Base-by-base conservation (phyloP, 768 basidiomycete species). In the Myochromella boudieri region DNA sequence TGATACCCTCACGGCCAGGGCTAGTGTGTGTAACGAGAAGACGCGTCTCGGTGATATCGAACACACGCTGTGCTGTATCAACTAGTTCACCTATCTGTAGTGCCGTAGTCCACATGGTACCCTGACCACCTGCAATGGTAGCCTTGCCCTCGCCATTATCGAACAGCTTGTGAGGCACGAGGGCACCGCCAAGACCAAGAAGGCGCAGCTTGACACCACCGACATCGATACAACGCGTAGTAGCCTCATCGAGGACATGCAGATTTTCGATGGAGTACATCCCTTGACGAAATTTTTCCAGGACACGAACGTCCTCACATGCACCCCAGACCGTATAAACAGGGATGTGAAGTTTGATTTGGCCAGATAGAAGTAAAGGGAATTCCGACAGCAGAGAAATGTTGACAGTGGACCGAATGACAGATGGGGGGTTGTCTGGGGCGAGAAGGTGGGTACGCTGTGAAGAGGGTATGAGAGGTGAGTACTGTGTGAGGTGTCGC, bases 51-150 rank as follows among this genome's bases (percentile, higher is more conserved):
- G 90, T 80, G 21, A 81, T 81, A 65, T 99, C 97, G 62, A 82
- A 94, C 41, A 95, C 92, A 52, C 93, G 82, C 63, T 95, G 91
- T 0, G 97, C 92, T 2, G 95, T 98, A 66, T 98, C 97, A 37
- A 98, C 88, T 41, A 99, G 87, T 66, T 99, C 95, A 48, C 97
- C 97, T 31, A 99, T 90, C 66, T 99, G 97, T 20, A 99, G 79
- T 4, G 92, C 90, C 0, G 95, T 98, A 0, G 92, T 91, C 97
- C 97, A 99, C 86, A 98, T 95, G 15, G 95, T 98, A 24, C 97
- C 97, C 60, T 92, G 88, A 1, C 94, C 97, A 27, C 97, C 97
- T 0, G 97, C 95, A 53, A 99, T 97, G n/a, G 95, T 97, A 9
- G 92, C 95, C 36, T 73, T 83, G 3, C 95, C 95, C 38, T 95